Evolutionary conservation across 2,329 filamentous ascomycete species (phyloP).

Genomic region (Juglanconis oblonga): DNA sequence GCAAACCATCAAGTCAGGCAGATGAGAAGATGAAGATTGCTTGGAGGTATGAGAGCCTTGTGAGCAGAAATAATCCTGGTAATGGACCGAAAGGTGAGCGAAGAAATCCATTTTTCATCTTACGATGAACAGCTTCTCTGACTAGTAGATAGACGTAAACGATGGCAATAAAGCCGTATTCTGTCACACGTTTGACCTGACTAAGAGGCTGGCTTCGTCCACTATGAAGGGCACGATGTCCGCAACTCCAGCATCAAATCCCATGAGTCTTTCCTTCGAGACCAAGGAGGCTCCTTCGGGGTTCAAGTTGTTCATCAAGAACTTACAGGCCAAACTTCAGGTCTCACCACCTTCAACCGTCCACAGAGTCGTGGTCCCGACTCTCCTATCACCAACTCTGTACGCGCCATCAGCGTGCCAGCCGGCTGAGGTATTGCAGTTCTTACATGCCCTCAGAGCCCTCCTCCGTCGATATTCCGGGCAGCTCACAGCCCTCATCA

Average conservation of each 20-base stretch:
- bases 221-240: slow-evolving; percentile 49
- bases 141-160: slow-evolving; percentile 18
- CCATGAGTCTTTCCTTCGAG: slow-evolving; percentile 28
- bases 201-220: slow-evolving; percentile 55
- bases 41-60: slow-evolving; percentile 89
- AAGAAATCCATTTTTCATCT: slow-evolving; percentile 20
- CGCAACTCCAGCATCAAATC: slow-evolving; percentile 48
- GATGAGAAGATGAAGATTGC: slow-evolving; percentile 96
- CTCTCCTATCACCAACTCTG: slow-evolving; percentile 78
- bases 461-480: slow-evolving; percentile 66
- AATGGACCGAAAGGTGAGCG: slow-evolving; percentile 18
- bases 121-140: slow-evolving; percentile 7
- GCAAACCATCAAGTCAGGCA: slow-evolving; percentile 22
- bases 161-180: slow-evolving; percentile 42
- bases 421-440: slow-evolving; percentile 74
- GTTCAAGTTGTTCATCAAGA: slow-evolving; percentile 62
- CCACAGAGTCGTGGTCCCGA: slow-evolving; percentile 83
- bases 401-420: slow-evolving; percentile 68
- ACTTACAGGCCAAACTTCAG: slow-evolving; percentile 53
- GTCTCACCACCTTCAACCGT: slow-evolving; percentile 58
- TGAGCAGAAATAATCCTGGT: slow-evolving; percentile 42
- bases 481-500: slow-evolving; percentile 69
- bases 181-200: slow-evolving; percentile 72
- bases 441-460: slow-evolving; percentile 74
- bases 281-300: slow-evolving; percentile 39